phyloP scores from a whole-genome alignment of 176 grass and related monocot genomes.

The Urochloa ruziziensis region DNA sequence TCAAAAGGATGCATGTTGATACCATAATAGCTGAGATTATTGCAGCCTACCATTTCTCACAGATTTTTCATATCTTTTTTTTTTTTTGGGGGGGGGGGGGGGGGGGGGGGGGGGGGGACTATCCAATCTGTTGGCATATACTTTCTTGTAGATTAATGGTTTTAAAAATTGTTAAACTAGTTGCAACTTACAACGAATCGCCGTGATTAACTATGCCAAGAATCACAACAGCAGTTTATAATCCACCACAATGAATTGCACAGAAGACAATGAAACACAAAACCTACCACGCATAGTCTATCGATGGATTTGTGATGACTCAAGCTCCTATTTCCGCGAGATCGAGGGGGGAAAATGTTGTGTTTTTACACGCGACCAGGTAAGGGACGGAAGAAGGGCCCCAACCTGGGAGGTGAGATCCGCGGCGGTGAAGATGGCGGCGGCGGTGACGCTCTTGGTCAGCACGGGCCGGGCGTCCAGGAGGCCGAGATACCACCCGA shows the following conservation, averaged over 20 bases:
- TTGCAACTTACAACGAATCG: neutral
- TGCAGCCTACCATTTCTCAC: neutral
- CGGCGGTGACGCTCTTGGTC: slow-evolving; percentile 92
- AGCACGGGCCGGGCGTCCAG: slow-evolving; percentile 69
- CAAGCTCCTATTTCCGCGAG: neutral
- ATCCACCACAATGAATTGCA: neutral
- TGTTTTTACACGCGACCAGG: neutral
- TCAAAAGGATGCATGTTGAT: neutral
- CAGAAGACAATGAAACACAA: neutral
- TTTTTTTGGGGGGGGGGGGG: neutral
- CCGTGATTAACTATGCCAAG: neutral
- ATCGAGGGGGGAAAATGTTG: neutral
- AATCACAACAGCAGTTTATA: neutral
- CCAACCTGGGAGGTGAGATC: slow-evolving; percentile 84
- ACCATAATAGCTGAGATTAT: neutral
- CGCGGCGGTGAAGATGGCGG: slow-evolving; percentile 72
- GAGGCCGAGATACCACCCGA: slow-evolving; percentile 72
- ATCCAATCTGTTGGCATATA: neutral
- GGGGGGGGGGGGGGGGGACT: neutral
- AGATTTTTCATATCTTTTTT: neutral
- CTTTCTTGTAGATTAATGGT: neutral
- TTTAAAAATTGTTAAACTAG: neutral
- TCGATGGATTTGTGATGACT: neutral
- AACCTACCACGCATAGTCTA: neutral
- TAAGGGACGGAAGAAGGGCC: neutral